These are phyloP conservation scores for Symmetrospora coprosmae DNA, from an alignment of 768 basidiomycete genomes.

Conservation along the genomic window DNA sequence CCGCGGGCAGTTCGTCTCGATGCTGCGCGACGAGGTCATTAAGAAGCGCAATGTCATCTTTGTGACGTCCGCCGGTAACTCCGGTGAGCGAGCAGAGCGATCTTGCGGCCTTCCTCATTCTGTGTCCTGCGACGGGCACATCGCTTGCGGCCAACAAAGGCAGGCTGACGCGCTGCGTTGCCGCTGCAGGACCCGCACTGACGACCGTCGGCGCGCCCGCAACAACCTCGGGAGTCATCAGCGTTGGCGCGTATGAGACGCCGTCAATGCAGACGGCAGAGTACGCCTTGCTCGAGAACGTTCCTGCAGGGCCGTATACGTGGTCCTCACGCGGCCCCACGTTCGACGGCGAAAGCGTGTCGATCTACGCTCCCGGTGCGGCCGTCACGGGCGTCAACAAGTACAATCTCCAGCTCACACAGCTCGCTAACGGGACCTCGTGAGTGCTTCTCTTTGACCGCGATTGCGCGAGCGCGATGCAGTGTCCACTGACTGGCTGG, in stretches of 20 bases:
- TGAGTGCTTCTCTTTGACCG: not conserved
- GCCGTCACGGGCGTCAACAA: conserved; percentile 18
- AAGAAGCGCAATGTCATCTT: conserved; percentile 23
- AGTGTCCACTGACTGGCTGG: not conserved
- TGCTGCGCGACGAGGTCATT: conserved; percentile 22
- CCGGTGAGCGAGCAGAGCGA: too few relatives aligned
- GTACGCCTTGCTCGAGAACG: conserved; percentile 21
- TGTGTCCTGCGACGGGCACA: not conserved
- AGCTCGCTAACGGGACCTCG: conserved; percentile 21
- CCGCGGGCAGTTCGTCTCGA: conserved; percentile 3
- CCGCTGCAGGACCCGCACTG: conserved; percentile 19
- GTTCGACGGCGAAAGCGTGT: conserved; percentile 7
- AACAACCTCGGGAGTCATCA: conserved; percentile 10
- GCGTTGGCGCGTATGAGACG: conserved; percentile 14
- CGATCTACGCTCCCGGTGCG: conserved; percentile 19
- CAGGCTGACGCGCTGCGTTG: not conserved
- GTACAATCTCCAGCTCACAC: conserved; percentile 16
- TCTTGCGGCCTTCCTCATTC: too few relatives aligned
- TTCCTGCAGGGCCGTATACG: conserved; percentile 15
- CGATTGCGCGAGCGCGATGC: not conserved
- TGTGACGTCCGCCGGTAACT: conserved; percentile 13
- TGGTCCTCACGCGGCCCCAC: conserved; percentile 23
- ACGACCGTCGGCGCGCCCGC: conserved; percentile 21
- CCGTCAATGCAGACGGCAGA: conserved; percentile 12
- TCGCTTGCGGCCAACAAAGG: not conserved